Evolutionary conservation across 2,329 filamentous ascomycete genomes (phyloP), one percentile per base, ranked within the genome.

Genomic region (Xylariaceae sp.): DNA sequence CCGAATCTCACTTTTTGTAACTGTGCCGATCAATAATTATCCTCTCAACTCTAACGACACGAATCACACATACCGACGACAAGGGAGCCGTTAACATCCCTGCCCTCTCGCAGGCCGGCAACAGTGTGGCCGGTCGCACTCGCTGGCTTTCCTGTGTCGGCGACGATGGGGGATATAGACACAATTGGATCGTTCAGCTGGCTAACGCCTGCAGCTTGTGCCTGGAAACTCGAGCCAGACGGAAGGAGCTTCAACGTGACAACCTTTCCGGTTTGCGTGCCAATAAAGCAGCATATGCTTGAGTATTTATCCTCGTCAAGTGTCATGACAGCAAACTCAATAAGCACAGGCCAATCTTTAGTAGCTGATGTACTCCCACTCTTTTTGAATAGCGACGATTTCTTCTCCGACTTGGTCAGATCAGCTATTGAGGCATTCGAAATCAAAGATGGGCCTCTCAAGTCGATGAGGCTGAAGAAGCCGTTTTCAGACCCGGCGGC

Each of bases 251-350:
- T 96, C 72, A 97, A 92, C 0, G 92, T 97, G 6, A 85, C 83
- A 15, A 97, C 74, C 60, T 89, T 89, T 38, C 94, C 94, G 30
- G 83, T 69, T 57, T 86, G 91, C 0, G 94, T 97, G 17, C 94
- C 94, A 2, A 95, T 88, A 58, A 97, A 95, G 58, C 94, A 87
- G 51, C 86, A 83, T 49, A 99, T 95, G 62, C 90, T 96, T 1
- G 94, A 97, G 66, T 95, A 99, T 56, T 89, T 84, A 63, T 97
- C 92, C n/a, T 86, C 88, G 39, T 97, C 94, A 4, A 96, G 72
- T 3, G 88, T 95, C 83, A 99, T 86, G 42, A 96, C 89, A 46
- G 89, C 90, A 71, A 97, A 99, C 63, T 96, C 89, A 27, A 97
- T 83, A 30, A 75, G 78, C 0, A 89, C 90, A 1, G 89, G 83